Percentiles rank a stretch among this genome's conserved stretches.
These are phyloP conservation scores for Leishmania tarentolae DNA, from an alignment of 208 protist species.

Conservation along the genomic window DNA sequence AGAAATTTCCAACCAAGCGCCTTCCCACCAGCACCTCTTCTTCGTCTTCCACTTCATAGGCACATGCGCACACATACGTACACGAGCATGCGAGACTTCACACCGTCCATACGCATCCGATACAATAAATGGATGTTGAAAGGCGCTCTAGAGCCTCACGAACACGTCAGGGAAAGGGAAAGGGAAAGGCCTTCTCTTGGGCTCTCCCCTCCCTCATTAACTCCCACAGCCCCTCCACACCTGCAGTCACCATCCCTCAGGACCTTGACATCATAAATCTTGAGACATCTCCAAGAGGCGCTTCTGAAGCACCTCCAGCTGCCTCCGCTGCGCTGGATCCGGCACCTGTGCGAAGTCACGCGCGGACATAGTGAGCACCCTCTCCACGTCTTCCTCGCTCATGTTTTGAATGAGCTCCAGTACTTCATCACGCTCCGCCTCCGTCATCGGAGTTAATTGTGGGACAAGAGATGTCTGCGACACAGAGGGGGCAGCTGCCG, in stretches of 20 bases:
- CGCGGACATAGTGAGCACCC: slow-evolving; percentile 67
- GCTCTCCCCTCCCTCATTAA: neutral
- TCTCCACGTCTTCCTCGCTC: slow-evolving; percentile 80
- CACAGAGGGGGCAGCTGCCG: neutral
- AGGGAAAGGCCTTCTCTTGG: neutral
- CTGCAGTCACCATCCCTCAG: neutral
- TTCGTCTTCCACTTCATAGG: neutral
- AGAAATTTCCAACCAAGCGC: neutral
- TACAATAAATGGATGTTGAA: neutral
- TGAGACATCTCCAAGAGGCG: slow-evolving; percentile 69
- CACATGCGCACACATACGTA: neutral
- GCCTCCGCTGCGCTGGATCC: slow-evolving; percentile 58
- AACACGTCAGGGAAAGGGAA: neutral
- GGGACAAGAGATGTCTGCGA: neutral
- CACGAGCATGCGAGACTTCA: neutral
- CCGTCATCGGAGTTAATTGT: slow-evolving; percentile 21
- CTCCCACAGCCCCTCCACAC: neutral
- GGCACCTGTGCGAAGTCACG: slow-evolving; percentile 65
- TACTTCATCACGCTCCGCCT: slow-evolving; percentile 69
- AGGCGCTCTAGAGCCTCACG: neutral
- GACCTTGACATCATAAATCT: slow-evolving; percentile 33
- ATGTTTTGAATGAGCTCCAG: slow-evolving; percentile 75
- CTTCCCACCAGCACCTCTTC: neutral
- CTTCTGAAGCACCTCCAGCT: slow-evolving; percentile 65
- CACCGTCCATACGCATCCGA: neutral